Evolutionary conservation across 768 basidiomycete genomes (phyloP).

Genomic region (Trametes cinnabarina): DNA sequence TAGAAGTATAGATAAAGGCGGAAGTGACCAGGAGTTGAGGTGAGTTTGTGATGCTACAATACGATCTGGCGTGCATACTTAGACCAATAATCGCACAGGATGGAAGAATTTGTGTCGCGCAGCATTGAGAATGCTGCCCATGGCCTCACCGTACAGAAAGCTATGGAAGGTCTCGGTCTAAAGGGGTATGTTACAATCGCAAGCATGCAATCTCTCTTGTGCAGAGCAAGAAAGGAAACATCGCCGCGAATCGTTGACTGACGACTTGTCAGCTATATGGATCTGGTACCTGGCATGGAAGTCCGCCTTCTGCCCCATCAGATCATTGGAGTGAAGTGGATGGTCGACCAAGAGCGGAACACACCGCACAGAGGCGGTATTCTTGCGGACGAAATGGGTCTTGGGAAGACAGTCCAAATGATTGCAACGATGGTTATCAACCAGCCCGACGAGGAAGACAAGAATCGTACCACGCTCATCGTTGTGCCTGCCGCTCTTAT

Average conservation of each 20-base stretch:
- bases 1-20: conserved; percentile 53
- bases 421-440: conserved; percentile 77
- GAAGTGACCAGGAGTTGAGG: conserved; percentile 55
- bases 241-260: neutral
- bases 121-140: conserved; percentile 58
- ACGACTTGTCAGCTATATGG: conserved; percentile 45
- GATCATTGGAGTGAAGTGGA: conserved; percentile 77
- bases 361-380: conserved; percentile 56
- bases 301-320: conserved; percentile 73
- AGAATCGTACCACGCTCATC: conserved; percentile 58
- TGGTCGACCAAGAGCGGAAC: conserved; percentile 61
- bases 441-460: conserved; percentile 47
- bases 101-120: conserved; percentile 61
- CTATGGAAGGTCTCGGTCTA: conserved; percentile 52
- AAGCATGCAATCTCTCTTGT: neutral
- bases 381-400: conserved; percentile 72
- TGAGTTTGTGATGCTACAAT: conserved; percentile 20
- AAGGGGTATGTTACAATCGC: conserved; percentile 37
- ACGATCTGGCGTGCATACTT: neutral
- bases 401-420: conserved; percentile 76
- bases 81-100: conserved; percentile 32
- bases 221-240: neutral
- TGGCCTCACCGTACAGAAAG: conserved; percentile 49
- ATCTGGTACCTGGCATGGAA: conserved; percentile 66
- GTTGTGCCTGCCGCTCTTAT: conserved; percentile 77